Evolutionary conservation across 2,329 filamentous ascomycete genomes (phyloP).

Genomic region (Colletotrichum viniferum): DNA sequence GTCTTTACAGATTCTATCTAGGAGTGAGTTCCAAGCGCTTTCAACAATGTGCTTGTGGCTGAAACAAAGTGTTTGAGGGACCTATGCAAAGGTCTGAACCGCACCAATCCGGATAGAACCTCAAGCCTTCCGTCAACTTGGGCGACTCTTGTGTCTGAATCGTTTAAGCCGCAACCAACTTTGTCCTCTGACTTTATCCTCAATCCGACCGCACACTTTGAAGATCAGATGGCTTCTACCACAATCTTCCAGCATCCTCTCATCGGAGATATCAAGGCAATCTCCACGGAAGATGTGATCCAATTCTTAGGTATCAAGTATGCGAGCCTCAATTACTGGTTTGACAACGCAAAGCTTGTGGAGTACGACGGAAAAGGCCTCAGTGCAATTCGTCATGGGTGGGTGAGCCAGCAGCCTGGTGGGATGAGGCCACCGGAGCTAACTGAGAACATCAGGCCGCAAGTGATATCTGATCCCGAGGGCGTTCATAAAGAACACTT

Average conservation of each 20-base stretch:
- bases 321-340: slow-evolving; percentile 23
- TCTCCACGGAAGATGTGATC: slow-evolving; percentile 4
- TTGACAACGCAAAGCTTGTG: slow-evolving; percentile 17
- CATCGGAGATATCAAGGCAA: background rate
- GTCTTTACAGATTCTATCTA: background rate
- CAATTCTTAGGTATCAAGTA: slow-evolving; percentile 28
- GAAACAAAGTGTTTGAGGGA: background rate
- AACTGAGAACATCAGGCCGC: slow-evolving; percentile 28
- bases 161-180: background rate
- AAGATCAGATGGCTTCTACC: background rate
- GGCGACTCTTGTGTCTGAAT: background rate
- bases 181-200: background rate
- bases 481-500: slow-evolving; percentile 49
- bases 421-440: background rate
- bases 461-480: slow-evolving; percentile 39
- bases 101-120: background rate
- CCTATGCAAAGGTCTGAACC: background rate
- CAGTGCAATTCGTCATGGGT: slow-evolving; percentile 41
- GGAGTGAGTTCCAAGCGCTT: background rate
- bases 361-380: slow-evolving; percentile 8
- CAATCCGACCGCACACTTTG: background rate
- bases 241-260: background rate
- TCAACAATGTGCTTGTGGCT: background rate
- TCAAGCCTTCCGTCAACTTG: background rate
- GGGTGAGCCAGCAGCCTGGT: background rate